A percentile compares a stretch with the other conserved stretches of the same genome.
Evolutionary conservation across 2,329 filamentous ascomycete genomes (phyloP).

Genomic region (Dactylellina sp.): DNA sequence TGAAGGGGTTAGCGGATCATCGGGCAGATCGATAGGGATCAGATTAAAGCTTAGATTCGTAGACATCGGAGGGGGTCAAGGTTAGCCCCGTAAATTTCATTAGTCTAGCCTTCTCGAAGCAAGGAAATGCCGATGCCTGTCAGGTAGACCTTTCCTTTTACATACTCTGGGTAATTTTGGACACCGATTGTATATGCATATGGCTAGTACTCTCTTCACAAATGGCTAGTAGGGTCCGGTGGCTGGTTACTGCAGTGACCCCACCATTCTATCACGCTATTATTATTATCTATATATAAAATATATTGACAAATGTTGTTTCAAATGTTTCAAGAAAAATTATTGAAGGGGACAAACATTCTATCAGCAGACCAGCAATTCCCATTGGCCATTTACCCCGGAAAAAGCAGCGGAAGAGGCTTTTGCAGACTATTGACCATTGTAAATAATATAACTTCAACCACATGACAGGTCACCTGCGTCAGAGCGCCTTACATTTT

Average conservation of each 20-base stretch:
- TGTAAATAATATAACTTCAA: slow-evolving; percentile 5
- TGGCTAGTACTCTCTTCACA: too few relatives aligned
- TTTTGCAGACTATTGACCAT: not conserved
- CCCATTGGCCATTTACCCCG: not conserved
- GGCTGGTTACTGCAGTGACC: too few relatives aligned
- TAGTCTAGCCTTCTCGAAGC: slow-evolving; percentile 50
- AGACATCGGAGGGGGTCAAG: slow-evolving; percentile 22
- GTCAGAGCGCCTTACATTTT: slow-evolving; percentile 14
- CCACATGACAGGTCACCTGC: slow-evolving; percentile 15
- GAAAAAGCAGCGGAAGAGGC: not conserved
- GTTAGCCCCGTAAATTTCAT: slow-evolving; percentile 29
- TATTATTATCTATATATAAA: too few relatives aligned
- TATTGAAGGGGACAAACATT: not conserved
- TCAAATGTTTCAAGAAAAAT: not conserved
- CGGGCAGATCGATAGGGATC: slow-evolving; percentile 57
- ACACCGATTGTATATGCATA: slow-evolving; percentile 3
- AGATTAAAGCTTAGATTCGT: slow-evolving; percentile 50
- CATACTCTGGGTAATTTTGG: too few relatives aligned
- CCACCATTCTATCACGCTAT: too few relatives aligned
- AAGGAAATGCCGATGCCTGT: slow-evolving; percentile 7
- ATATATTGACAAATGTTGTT: too few relatives aligned
- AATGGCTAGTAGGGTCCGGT: too few relatives aligned
- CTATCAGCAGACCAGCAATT: not conserved
- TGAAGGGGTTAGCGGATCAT: slow-evolving; percentile 56
- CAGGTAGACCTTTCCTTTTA: not conserved